Evolutionary conservation across 2,329 filamentous ascomycete genomes (phyloP).

Genomic region (Colletotrichum musicola): DNA sequence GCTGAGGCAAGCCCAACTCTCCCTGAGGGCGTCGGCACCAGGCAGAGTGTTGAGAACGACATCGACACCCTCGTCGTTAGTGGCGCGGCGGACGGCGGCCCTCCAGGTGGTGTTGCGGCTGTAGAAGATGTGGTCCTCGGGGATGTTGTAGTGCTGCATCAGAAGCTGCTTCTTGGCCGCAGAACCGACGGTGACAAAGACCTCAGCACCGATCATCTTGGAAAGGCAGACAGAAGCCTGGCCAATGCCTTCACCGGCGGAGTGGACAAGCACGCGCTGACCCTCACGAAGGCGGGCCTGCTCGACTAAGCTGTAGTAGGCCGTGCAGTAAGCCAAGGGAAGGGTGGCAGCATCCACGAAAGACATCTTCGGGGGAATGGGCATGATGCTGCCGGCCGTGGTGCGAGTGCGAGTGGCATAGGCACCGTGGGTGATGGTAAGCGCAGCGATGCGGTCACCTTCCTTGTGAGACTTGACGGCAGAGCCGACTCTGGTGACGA

Average conservation of each 20-base stretch:
- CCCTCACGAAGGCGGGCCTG: constrained; percentile 44
- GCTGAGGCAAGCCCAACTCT: constrained; percentile 59
- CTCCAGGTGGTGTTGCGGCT: constrained; percentile 48
- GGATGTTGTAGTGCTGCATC: constrained; percentile 45
- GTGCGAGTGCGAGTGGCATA: constrained; percentile 44
- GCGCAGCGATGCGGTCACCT: constrained; percentile 46
- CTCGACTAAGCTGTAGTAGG: constrained; percentile 52
- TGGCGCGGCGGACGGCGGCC: constrained; percentile 45
- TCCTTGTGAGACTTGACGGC: constrained; percentile 45
- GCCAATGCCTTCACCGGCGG: constrained; percentile 52
- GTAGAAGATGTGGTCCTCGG: constrained; percentile 45
- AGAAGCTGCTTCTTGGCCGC: constrained; percentile 48
- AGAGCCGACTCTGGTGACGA: constrained; percentile 48
- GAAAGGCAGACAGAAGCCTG: constrained; percentile 52
- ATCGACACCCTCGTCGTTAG: constrained; percentile 50
- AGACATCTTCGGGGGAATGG: constrained; percentile 53
- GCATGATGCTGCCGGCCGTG: constrained; percentile 43
- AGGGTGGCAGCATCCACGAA: constrained; percentile 54
- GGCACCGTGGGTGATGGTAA: constrained; percentile 40
- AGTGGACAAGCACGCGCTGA: constrained; percentile 53
- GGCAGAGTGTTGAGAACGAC: constrained; percentile 58
- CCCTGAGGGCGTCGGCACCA: constrained; percentile 55
- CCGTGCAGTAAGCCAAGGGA: constrained; percentile 47
- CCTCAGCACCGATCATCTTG: constrained; percentile 47
- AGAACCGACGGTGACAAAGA: constrained; percentile 49